phyloP scores from a whole-genome alignment of 2,329 filamentous ascomycete genomes.

The Aspergillus vadensis region DNA sequence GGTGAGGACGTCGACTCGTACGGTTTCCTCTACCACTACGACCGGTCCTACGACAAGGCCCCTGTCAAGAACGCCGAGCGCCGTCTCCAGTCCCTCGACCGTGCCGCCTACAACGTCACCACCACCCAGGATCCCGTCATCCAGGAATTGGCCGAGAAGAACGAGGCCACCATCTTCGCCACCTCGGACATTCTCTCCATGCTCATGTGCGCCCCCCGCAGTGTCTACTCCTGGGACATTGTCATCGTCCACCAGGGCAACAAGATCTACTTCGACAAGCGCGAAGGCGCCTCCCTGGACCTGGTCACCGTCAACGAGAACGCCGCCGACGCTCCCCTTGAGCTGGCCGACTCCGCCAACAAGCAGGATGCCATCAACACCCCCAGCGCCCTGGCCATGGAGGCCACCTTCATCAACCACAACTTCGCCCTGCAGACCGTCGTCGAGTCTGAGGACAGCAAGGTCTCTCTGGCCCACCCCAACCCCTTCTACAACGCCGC shows the following conservation, averaged over 20 bases:
- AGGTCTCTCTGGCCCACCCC: slow-evolving; percentile 80
- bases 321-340: slow-evolving; percentile 88
- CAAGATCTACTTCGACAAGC: slow-evolving; percentile 99
- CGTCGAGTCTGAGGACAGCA: slow-evolving; percentile 73
- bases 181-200: slow-evolving; percentile 97
- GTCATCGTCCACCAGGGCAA: slow-evolving; percentile 89
- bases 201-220: slow-evolving; percentile 97
- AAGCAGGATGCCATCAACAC: slow-evolving; percentile 96
- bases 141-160: slow-evolving; percentile 92
- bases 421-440: slow-evolving; percentile 98
- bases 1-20: slow-evolving; percentile 95
- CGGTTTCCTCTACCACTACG: slow-evolving; percentile 98
- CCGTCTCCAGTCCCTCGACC: slow-evolving; percentile 85
- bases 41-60: slow-evolving; percentile 90
- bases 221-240: slow-evolving; percentile 97
- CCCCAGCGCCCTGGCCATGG: slow-evolving; percentile 86
- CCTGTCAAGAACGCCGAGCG: slow-evolving; percentile 86
- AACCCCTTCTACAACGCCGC: slow-evolving; percentile 97
- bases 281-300: slow-evolving; percentile 89
- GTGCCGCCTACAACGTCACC: slow-evolving; percentile 96
- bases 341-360: slow-evolving; percentile 68
- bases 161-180: slow-evolving; percentile 94
- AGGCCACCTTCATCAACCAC: slow-evolving; percentile 99
- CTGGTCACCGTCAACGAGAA: slow-evolving; percentile 99
- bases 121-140: slow-evolving; percentile 95